Base-by-base conservation (phyloP, 495 filamentous ascomycete genomes). In the Penicillium fimorum region DNA sequence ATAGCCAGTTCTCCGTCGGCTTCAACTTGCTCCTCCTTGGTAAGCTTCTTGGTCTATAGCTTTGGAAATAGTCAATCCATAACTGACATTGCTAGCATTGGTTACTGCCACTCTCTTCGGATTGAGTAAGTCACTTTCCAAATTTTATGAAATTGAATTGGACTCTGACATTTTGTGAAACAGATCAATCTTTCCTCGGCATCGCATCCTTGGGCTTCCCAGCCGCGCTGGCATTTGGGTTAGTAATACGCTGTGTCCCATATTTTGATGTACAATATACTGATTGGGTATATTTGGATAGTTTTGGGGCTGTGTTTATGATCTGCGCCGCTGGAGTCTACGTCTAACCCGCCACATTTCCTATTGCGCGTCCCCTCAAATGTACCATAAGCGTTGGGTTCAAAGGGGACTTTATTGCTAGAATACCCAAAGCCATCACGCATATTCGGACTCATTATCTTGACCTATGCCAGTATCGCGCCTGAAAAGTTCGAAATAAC, bases 321-420 rank as follows among this genome's bases (percentile, higher is more conserved):
- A 97, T 98, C 69, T 98, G 94, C 74, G 94, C 91, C 22, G 94
- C 92, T 69, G 94, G 94, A 66, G 95, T 98, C 68, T 98, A 98
- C 86, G 94, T 98, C 74, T 98, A 85, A 78, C 32, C 53, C 40
- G 69, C 76, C 75, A 73, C 56, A 74, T 75, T 77, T 57, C 41
- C 50, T 64, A 56, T 55, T 24, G 4, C 50, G n/a, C 38, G 48
- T 60, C 50, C 53, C 62, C 56, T 66, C 59, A 55, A 24, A 73
- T 77, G 73, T 76, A 75, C 70, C 55, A 72, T 70, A 70, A 64
- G 57, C 62, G 59, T 64, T 64, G 63, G 66, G 62, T 69, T 63
- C 58, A 68, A 54, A 60, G 54, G 59, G 67, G 38, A 47, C 56
- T 72, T 65, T 76, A 71, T 56, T 67, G 56, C 68, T 75, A 76